Base-by-base conservation (phyloP, 805 yeast genomes). In the Cyberlindnera veronae region DNA sequence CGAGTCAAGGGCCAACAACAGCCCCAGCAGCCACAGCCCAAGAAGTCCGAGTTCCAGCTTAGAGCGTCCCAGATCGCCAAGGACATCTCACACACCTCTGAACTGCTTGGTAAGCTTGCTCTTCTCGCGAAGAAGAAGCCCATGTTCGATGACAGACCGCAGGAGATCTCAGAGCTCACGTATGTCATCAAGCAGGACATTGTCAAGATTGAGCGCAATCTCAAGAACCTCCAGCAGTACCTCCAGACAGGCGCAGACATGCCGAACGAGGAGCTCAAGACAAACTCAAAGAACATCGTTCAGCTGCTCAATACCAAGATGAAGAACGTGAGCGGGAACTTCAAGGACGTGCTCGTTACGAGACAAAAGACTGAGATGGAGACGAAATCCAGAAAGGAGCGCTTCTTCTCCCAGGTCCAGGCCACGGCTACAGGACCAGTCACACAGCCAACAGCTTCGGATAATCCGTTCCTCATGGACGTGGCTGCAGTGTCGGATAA, bases 131-230 rank as follows among this genome's bases (percentile, higher is more conserved):
- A 84, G 61, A 72, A 89, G 52, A 90, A 89, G 59, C 95, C 96
- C 15, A 64, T 91, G 58, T 87, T 93, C 50, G 96, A 90, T 57
- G 99, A 93, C 63, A 81, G 84, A 50, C 97, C 98, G 1, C 81
- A 87, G 13, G 98, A 93, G 58, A 87, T 93, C 48, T 86, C 90
- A 16, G 96, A 93, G 61, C 69, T 93, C 48, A 90, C 99, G 0
- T 85, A 67, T 48, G 61, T 68, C 3, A 81, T 84, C 45, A 85
- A 84, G 48, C 97, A 93, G 61, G 95, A 85, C 55, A 80, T 93
- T 36, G 81, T 89, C 57, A 78, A 79, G 49, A 79, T 93, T 48
- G 95, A 86, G 55, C 79, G 81, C 54, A 73, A 72, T 46, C 71
- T 85, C 49, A 79, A 79, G 53, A 77, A 69, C 40, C 65, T 83